Evolutionary conservation across 768 basidiomycete species (phyloP).

Genomic region (Tulasnella sp.): DNA sequence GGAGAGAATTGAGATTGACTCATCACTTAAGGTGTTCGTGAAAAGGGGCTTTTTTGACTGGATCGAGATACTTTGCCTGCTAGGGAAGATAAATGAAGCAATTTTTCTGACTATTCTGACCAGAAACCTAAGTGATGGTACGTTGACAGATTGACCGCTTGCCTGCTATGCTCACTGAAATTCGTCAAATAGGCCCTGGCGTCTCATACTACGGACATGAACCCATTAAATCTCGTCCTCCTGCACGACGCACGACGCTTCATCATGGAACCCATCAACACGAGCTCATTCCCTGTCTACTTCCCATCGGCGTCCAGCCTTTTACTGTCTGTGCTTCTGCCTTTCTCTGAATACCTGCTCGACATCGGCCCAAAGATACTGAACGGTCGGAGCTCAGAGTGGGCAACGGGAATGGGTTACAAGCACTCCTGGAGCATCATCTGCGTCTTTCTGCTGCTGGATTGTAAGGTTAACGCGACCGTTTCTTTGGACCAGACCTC

Average conservation of each 20-base stretch:
- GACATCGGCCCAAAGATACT: not conserved
- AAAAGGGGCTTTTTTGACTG: not conserved
- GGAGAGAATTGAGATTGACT: not conserved
- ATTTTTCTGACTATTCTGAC: not conserved
- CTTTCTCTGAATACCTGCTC: not conserved
- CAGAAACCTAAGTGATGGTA: not conserved
- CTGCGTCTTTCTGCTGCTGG: not conserved
- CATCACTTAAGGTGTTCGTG: not conserved
- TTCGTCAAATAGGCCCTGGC: no score
- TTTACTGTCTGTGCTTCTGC: no score
- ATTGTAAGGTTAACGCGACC: not conserved
- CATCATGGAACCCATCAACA: no score
- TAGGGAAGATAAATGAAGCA: not conserved
- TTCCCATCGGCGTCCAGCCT: no score
- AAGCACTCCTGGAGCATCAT: not conserved
- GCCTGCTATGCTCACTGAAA: no score
- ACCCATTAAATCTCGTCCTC: no score
- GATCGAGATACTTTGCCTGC: not conserved
- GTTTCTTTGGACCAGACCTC: no score
- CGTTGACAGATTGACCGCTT: no score
- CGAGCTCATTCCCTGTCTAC: no score
- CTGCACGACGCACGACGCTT: no score
- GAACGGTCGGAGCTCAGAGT: not conserved
- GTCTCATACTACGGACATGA: no score
- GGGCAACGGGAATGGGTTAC: not conserved